Percentiles rank a stretch among this genome's conserved stretches.
These are phyloP conservation scores for Gnomoniopsis sp. DNA, from an alignment of 2,329 filamentous ascomycete genomes.

Conservation along the genomic window DNA sequence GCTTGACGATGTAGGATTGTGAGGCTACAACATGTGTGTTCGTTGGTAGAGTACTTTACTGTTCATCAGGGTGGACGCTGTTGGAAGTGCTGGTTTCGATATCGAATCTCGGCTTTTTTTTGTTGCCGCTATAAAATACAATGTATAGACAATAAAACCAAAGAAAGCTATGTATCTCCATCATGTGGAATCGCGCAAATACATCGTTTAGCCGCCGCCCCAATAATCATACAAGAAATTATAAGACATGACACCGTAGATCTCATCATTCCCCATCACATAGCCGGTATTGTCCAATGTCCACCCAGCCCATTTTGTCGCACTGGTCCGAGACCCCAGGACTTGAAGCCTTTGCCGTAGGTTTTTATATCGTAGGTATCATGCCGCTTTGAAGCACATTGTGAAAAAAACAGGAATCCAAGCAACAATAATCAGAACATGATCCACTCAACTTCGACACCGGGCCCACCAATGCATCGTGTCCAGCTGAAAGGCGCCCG, in stretches of 20 bases:
- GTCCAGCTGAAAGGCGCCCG: constrained; percentile 57
- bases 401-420: background rate
- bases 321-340: background rate
- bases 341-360: background rate
- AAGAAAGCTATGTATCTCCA: constrained; percentile 1
- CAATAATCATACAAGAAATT: constrained; percentile 5
- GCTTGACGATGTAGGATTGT: background rate
- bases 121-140: background rate
- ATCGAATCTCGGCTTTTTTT: background rate
- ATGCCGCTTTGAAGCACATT: background rate
- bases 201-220: background rate
- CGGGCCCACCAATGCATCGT: constrained; percentile 52
- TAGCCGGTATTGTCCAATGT: background rate
- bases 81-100: background rate
- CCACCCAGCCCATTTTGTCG: background rate
- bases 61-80: background rate
- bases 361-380: background rate
- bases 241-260: background rate
- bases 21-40: background rate
- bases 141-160: background rate
- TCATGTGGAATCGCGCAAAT: background rate
- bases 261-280: background rate
- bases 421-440: constrained; percentile 50
- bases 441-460: constrained; percentile 62
- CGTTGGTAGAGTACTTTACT: background rate